Percentiles rank a stretch among this genome's conserved stretches.
Conservation (phyloP, 768 basidiomycete species). For the Cubamyces lactineus region DNA sequence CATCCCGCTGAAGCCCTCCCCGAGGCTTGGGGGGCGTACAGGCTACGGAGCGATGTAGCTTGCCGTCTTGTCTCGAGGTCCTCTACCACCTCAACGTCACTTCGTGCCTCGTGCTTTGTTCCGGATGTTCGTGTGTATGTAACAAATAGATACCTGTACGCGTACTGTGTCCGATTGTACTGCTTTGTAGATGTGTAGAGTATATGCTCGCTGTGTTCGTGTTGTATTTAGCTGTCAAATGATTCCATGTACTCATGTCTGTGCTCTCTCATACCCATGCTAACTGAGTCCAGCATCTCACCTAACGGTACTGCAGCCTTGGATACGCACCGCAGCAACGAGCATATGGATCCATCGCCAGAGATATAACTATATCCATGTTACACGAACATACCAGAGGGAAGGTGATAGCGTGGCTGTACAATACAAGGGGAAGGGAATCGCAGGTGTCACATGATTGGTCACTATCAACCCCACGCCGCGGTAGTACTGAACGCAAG, state of each 20-base stretch:
- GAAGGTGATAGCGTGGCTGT: background rate
- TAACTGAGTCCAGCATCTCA: background rate
- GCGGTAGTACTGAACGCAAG: constrained; percentile 51
- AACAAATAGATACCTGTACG: constrained; percentile 5
- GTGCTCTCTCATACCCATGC: background rate
- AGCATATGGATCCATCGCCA: too few species aligned
- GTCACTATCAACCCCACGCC: constrained; percentile 51
- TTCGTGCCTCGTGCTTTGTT: too few species aligned
- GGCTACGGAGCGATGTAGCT: constrained; percentile 26
- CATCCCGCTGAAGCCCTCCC: constrained; percentile 48
- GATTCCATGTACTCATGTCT: background rate
- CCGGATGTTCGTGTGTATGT: background rate
- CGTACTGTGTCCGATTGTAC: background rate
- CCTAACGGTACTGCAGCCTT: too few species aligned
- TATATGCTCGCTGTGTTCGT: background rate
- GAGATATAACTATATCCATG: background rate
- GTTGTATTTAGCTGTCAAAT: constrained; percentile 9
- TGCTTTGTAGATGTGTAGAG: background rate
- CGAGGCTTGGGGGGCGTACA: constrained; percentile 21
- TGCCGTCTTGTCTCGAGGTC: too few species aligned
- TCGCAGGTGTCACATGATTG: background rate
- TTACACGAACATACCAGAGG: background rate
- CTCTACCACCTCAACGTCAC: too few species aligned
- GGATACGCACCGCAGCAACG: too few species aligned
- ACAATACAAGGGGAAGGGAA: background rate